Evolutionary conservation across 2,329 filamentous ascomycete genomes (phyloP), one percentile per base, ranked within the genome.

Genomic region (Neonectria magnoliae): DNA sequence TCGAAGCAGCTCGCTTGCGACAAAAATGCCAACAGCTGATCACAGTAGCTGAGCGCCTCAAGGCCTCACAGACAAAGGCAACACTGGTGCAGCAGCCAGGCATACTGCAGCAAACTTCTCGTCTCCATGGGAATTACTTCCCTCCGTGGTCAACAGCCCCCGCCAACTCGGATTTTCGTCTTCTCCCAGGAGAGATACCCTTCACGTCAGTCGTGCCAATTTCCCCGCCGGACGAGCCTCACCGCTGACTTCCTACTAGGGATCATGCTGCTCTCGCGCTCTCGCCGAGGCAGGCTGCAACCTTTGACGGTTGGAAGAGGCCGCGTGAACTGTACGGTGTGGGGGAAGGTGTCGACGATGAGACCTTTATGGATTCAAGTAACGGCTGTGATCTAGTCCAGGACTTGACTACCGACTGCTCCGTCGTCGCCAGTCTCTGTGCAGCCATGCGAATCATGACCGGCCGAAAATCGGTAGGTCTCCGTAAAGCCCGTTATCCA

Each of bases 391-490:
- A 99, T 78, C 86, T 99, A 8, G 94, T 98, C 3, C 96, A 99
- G 79, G 96, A 99, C 78, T 90, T 97, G 64, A 94, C 95, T 5
- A 97, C 95, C 1, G 96, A 99, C 77, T 99, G 96, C 76, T 98
- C 96, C 1, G 95, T 99, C 4, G 95, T 99, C 29, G 96, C 96
- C 16, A 98, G 96, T 76, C 85, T 99, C 6, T 98, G 94, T 76
- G 94, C 94, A 27, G 90, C 88, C 25, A 90, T 91, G 65, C 90
- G 90, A 44, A 85, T 90, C 9, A 86, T 90, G 66, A 89, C 89
- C 18, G 91, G 91, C 2, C 86, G 91, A 77, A 84, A 86, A 41
- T 89, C 90, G 77, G 92, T 93, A 82, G 68, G 81, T 74, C 27
- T 29, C 8, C 22, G 7, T 14, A 14, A 3, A 25, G 25, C 20